Base-by-base conservation (phyloP, 2,329 filamentous ascomycete species). In the Dissoconium aciculare region DNA sequence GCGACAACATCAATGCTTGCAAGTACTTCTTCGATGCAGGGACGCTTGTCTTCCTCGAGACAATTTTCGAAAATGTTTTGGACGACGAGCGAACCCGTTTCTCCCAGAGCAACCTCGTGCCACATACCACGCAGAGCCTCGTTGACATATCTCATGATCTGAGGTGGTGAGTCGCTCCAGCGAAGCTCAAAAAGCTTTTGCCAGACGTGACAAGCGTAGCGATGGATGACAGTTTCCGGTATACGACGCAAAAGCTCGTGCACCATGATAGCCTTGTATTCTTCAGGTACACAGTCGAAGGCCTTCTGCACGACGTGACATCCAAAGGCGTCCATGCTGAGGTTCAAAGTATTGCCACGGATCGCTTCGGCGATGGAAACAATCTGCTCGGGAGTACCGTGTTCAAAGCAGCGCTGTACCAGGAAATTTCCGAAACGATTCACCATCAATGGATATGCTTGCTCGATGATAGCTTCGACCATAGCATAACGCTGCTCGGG, bases 1-100 rank as follows among this genome's bases (percentile, higher is more conserved):
- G 89, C 81, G 49, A 98, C 84, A 39, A 93, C 80, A 58, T 98
- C 84, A 46, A 98, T 93, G 53, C 89, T 94, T 37, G 71, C 72
- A 34, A 98, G 71, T 23, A 98, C 89, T 56, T 98, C 89, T 55
- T 93, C 85, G 51, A 98, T 92, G 51, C 89, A 94, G 27, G 85
- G 85, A 37, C 91, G 84, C 85, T 98, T 98, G 61, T 98, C 89
- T 49, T 95, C 87, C 51, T 98, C 91, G 16, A 95, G 70, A 50
- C 89, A 98, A 50, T 98, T 98, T 62, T 98, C 89, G 55, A 98
- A 98, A 51, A 98, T 98, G 55, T 98, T 98, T 58, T 98, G 89
- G 28, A 98, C 91, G 27, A 98, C 89, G 46, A 98, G 67, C 55
- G 89, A 98, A 37, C 89, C 89, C 8, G 91, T 98, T 63, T 98